Evolutionary conservation across 306 rosid genomes (phyloP), one percentile per base, ranked within the genome.

Genomic region (Parietaria judaica): DNA sequence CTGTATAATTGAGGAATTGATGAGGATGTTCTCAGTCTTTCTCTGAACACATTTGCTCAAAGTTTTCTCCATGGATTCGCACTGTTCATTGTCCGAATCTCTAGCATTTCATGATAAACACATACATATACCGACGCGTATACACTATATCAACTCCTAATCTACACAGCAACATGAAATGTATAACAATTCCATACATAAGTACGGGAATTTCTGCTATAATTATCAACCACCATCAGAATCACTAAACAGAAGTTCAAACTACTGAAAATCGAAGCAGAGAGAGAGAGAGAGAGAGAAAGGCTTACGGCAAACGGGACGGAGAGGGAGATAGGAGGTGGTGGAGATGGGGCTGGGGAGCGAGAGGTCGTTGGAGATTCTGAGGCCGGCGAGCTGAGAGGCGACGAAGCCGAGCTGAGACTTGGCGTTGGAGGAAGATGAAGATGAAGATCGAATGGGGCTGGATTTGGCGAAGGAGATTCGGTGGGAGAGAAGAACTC

Each of bases 371-470:
- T 50, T 41, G 4, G 86, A 79, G 74, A 86, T 74, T 77, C 65
- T 82, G 83, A 86, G 37, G 73, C 98, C 98, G 11, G 71, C 56
- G 71, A 92, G 73, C 62, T 86, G 90, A 5, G 96, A 88, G 58
- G 68, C 63, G 35, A 86, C 58, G 69, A 84, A 88, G 14, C 86
- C 82, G 51, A 88, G 63, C 43, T 82, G 87, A 0, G 61, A 14
- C 9, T 54, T 61, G 46, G 56, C 34, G 9, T 61, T 67, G 43
- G 69, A 36, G 14, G 61, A 38, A 2, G 68, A 64, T 6, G 61
- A 38, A 2, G 68, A 64, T 6, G 70, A 37, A 11, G 51, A 52
- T 8, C 54, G 56, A 36, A 54, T 67, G 8, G 66, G 43, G n/a
- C 52, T 68, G 23, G 47, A 6, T 58, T 51, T 74, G 11, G 51